A percentile compares a stretch with the other conserved stretches of the same genome.
Evolutionary conservation across 768 basidiomycete species (phyloP).

Genomic region (Udeniomyces megalosporus): DNA sequence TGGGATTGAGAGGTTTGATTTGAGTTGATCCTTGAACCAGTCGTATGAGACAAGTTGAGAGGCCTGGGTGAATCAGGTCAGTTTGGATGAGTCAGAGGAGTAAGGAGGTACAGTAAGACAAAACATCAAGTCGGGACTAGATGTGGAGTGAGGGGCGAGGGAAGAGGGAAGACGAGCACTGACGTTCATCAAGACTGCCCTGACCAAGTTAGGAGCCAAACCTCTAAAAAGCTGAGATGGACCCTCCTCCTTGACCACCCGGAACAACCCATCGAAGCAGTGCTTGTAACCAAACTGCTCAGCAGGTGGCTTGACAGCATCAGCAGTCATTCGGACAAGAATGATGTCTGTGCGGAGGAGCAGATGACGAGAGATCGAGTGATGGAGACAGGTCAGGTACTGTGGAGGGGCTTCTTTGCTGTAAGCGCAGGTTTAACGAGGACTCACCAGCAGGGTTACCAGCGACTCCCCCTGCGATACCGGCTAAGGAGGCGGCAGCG

Average conservation of each 20-base stretch:
- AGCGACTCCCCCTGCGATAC: constrained; percentile 14
- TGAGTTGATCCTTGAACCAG: constrained; percentile 70
- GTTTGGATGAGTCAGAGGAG: background rate
- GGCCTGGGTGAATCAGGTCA: background rate
- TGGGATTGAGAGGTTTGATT: constrained; percentile 52
- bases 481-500: constrained; percentile 5
- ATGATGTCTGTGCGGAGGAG: constrained; percentile 18
- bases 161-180: background rate
- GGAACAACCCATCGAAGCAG: constrained; percentile 69
- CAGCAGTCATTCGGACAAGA: constrained; percentile 68
- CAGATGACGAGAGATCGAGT: background rate
- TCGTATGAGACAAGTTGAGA: constrained; percentile 90
- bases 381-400: background rate
- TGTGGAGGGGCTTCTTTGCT: too few relatives aligned
- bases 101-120: background rate
- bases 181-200: constrained; percentile 55
- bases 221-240: constrained; percentile 13
- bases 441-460: constrained; percentile 16
- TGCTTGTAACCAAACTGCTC: constrained; percentile 82
- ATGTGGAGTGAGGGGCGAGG: too few relatives aligned
- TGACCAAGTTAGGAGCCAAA: constrained; percentile 69
- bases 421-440: background rate
- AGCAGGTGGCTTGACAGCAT: constrained; percentile 67
- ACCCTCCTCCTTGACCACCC: constrained; percentile 39
- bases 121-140: background rate